Percentiles rank a stretch among this genome's conserved stretches.
phyloP scores from a whole-genome alignment of 2,329 filamentous ascomycete species.

The Monilinia fructicola region DNA sequence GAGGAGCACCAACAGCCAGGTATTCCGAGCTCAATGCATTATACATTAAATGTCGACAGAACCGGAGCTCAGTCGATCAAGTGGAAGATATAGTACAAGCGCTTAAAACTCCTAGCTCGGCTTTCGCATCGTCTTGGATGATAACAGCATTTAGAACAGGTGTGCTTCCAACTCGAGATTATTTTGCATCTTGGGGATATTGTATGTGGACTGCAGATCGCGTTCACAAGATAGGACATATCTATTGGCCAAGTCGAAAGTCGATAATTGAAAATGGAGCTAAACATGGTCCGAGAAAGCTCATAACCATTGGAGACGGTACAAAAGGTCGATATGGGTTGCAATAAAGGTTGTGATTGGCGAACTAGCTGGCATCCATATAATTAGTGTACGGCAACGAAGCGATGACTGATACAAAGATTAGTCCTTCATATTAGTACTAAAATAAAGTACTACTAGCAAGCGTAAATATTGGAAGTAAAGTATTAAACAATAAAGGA shows the following conservation, averaged over 20 bases:
- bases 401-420: no score
- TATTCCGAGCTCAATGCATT: not conserved
- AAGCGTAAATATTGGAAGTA: no score
- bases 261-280: not conserved
- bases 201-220: not conserved
- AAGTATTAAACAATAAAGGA: no score
- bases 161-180: not conserved
- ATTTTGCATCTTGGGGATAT: not conserved
- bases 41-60: no score
- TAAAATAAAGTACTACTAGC: no score
- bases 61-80: not conserved
- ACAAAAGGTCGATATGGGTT: not conserved
- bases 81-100: not conserved
- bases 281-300: not conserved
- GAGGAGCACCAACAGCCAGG: not conserved
- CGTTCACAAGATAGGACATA: no score
- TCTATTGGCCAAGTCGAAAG: not conserved
- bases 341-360: no score
- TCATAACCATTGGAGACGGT: not conserved
- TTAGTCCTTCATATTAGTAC: no score
- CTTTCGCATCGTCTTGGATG: not conserved
- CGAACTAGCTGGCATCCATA: no score
- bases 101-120: not conserved
- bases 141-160: not conserved
- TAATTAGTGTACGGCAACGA: no score